Percentiles rank a stretch among this genome's conserved stretches.
These are phyloP conservation scores for Colletotrichum sp. DNA, from an alignment of 2,329 filamentous ascomycete species.

Conservation along the genomic window DNA sequence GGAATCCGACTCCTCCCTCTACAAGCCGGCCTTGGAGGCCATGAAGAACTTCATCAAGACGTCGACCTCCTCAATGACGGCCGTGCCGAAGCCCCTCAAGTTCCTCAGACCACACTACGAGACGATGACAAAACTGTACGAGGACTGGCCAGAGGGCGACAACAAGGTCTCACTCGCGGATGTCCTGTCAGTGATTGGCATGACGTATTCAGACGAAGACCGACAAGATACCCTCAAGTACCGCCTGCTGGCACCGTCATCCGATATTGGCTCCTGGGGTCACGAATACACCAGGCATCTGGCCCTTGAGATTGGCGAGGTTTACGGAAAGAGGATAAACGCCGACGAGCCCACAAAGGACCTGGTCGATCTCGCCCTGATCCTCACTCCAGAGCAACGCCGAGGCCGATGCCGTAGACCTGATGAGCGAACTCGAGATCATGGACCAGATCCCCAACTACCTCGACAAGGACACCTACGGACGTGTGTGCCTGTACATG, in stretches of 20 bases:
- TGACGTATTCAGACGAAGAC: constrained; percentile 98
- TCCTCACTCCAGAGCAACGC: constrained; percentile 94
- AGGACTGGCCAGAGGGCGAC: constrained; percentile 82
- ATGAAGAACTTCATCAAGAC: constrained; percentile 99
- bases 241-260: constrained; percentile 84
- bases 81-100: constrained; percentile 97
- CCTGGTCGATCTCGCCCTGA: constrained; percentile 81
- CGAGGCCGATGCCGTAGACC: constrained; percentile 95
- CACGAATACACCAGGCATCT: constrained; percentile 98
- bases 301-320: constrained; percentile 93
- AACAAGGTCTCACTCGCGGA: constrained; percentile 92
- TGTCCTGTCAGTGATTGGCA: constrained; percentile 94
- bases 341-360: constrained; percentile 86
- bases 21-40: constrained; percentile 90
- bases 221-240: constrained; percentile 96
- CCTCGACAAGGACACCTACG: constrained; percentile 92
- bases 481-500: constrained; percentile 95
- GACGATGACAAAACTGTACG: constrained; percentile 84
- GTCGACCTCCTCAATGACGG: constrained; percentile 98
- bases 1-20: constrained; percentile 87
- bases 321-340: constrained; percentile 86
- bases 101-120: constrained; percentile 98
- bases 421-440: constrained; percentile 96
- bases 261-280: constrained; percentile 96
- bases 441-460: constrained; percentile 90